These are phyloP conservation scores for Aegilops longissima DNA, from an alignment of 176 grass and related monocot genomes.

Conservation along the genomic window DNA sequence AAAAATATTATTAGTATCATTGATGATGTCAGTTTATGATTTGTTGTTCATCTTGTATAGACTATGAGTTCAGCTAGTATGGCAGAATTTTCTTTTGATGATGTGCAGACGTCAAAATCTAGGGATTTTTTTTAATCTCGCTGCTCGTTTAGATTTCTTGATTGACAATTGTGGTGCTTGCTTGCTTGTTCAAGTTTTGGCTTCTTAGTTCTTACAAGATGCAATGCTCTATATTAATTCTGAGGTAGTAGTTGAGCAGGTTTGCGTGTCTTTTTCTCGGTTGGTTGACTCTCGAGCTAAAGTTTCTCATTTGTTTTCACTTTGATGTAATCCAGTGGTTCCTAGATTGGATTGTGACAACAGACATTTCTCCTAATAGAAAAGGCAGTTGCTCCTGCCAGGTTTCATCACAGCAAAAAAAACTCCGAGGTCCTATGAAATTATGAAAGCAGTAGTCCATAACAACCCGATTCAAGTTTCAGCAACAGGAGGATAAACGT, in stretches of 20 bases:
- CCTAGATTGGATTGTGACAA: background rate
- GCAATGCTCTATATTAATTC: background rate
- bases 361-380: background rate
- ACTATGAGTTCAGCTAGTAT: background rate
- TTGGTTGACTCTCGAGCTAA: slow-evolving; percentile 15
- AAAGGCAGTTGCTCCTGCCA: background rate
- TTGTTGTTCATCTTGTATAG: background rate
- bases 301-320: background rate
- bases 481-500: background rate
- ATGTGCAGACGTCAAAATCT: background rate
- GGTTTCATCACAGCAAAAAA: background rate
- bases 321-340: slow-evolving; percentile 24
- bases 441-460: background rate
- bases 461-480: background rate
- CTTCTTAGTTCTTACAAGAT: background rate
- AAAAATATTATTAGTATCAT: background rate
- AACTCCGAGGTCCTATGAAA: background rate
- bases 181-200: background rate
- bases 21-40: background rate
- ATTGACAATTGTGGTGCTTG: background rate
- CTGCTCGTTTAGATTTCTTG: background rate
- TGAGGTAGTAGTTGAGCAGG: slow-evolving; percentile 5
- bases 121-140: background rate
- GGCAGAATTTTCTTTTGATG: background rate
- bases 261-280: slow-evolving; percentile 14